Evolutionary conservation across 768 basidiomycete genomes (phyloP), one percentile per base, ranked within the genome.

Genomic region (Candolleomyces aberdarensis): DNA sequence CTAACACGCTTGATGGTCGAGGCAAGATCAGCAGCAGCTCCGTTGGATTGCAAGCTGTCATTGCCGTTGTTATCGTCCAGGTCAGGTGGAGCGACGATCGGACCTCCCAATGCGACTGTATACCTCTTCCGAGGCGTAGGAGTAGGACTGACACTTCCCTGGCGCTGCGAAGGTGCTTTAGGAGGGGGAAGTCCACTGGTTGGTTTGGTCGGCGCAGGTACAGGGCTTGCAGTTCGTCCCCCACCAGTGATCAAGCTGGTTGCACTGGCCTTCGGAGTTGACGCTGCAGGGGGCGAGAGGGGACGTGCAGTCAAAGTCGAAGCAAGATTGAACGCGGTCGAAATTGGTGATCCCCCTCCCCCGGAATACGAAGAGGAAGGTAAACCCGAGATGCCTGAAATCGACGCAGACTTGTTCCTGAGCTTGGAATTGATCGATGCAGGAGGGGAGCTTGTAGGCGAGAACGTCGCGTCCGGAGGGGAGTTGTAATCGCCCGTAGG

Each of bases 401-500:
- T 29, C 72, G 64, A 36, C 36, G 61, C 65, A 17, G 44, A 36
- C 55, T 54, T 43, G 61, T 22, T 53, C 13, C 54, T 9, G n/a
- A 52, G n/a, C 14, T 20, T 46, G 20, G 44, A 31, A 46, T 56
- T 61, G 53, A 55, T 22, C 3, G 85, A 83, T 3, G 84, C 79
- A 13, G 84, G 77, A 0, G 83, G 78, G 3, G 81, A 82, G 40
- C 72, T 72, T 2, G 76, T 66, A 10, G 80, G 77, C 0, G 78
- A 79, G 66, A 78, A 77, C 7, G 36, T 36, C 36, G 75, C 64
- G 48, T 85, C 82, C 0, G 85, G 75, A 0, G 88, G 88, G 10
- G 86, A 85, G 5, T 89, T 78, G 61, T 94, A 94, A 65, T 94
- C 92, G 3, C 92, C 92, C 3, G 87, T 86, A 17, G 92, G 92